These are phyloP conservation scores for Thraustochytrium striatum DNA, from an alignment of 352 stramenopile species.

Conservation along the genomic window DNA sequence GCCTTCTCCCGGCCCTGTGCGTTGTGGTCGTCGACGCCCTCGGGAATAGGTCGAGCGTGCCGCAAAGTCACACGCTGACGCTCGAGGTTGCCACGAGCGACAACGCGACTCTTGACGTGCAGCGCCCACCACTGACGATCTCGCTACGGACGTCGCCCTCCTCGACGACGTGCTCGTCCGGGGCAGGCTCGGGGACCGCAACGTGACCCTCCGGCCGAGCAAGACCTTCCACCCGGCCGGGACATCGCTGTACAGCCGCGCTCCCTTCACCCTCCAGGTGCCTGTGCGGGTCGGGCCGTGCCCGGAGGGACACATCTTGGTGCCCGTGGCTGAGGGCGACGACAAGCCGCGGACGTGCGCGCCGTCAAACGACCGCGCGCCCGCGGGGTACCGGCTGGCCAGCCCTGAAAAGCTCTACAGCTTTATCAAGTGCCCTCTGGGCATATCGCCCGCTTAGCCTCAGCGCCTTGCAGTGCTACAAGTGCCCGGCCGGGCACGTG, in stretches of 20 bases:
- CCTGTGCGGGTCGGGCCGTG: background rate
- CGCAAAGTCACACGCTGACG: background rate
- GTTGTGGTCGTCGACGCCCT: background rate
- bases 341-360: background rate
- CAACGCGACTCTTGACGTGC: background rate
- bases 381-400: conserved; percentile 1
- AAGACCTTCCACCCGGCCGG: background rate
- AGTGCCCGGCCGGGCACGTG: background rate
- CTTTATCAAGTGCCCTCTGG: background rate
- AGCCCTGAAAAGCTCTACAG: background rate
- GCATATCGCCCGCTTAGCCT: background rate
- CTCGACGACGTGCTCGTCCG: background rate
- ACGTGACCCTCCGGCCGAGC: background rate
- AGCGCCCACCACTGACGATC: background rate
- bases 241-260: background rate
- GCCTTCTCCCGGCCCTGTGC: background rate
- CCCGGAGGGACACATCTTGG: background rate
- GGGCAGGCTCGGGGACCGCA: background rate
- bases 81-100: background rate
- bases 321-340: background rate
- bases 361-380: background rate
- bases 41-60: background rate
- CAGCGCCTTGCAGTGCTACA: background rate
- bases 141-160: no score
- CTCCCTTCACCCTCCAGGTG: background rate